A percentile compares a stretch with the other conserved stretches of the same genome.
Conservation (phyloP, 2,329 filamentous ascomycete genomes). For the Neonectria magnoliae region DNA sequence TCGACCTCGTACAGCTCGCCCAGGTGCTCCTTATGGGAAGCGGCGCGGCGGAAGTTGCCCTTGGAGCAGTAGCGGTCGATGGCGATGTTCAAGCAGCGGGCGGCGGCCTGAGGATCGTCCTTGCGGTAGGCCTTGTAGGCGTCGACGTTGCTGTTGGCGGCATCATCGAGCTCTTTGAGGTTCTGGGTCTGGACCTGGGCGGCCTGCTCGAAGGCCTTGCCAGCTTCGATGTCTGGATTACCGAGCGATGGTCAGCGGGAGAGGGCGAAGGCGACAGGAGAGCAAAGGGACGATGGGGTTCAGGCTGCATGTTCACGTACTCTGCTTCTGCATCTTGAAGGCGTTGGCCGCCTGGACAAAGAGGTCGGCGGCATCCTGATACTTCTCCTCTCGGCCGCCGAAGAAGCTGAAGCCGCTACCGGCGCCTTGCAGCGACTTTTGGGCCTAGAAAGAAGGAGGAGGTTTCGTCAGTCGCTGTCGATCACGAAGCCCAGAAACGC, state of each 20-base stretch:
- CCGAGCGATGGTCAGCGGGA: background rate
- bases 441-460: slow-evolving; percentile 70
- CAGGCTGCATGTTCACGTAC: slow-evolving; percentile 56
- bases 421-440: slow-evolving; percentile 81
- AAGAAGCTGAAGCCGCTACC: slow-evolving; percentile 89
- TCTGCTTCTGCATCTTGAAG: slow-evolving; percentile 87
- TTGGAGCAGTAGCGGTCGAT: slow-evolving; percentile 88
- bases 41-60: slow-evolving; percentile 91
- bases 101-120: slow-evolving; percentile 83
- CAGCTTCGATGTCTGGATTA: slow-evolving; percentile 79
- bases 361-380: slow-evolving; percentile 86
- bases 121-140: slow-evolving; percentile 96
- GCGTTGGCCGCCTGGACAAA: slow-evolving; percentile 91
- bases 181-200: slow-evolving; percentile 82
- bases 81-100: slow-evolving; percentile 79
- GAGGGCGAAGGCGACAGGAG: slow-evolving; percentile 3
- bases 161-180: slow-evolving; percentile 91
- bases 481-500: slow-evolving; percentile 20
- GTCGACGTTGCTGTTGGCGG: slow-evolving; percentile 86
- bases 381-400: slow-evolving; percentile 86
- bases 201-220: slow-evolving; percentile 85
- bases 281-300: background rate
- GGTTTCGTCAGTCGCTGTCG: background rate
- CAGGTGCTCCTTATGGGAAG: slow-evolving; percentile 88
- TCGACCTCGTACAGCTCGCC: slow-evolving; percentile 88